These are phyloP conservation scores for Volutella citrinella DNA, from an alignment of 2,329 filamentous ascomycete species.

Conservation along the genomic window DNA sequence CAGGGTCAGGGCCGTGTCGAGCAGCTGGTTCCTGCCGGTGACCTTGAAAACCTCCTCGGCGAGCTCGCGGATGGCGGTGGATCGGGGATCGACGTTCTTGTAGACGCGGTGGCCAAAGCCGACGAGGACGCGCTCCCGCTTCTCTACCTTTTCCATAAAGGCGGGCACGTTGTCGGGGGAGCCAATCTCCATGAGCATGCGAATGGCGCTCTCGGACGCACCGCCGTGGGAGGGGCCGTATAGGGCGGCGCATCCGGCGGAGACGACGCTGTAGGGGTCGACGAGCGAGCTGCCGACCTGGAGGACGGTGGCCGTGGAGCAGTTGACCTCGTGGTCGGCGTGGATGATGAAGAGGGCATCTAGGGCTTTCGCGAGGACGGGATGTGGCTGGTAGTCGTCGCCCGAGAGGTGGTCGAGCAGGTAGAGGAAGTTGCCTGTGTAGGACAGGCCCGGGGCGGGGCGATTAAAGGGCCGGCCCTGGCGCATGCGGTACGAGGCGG, in stretches of 20 bases:
- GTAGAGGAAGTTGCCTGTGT: constrained; percentile 54
- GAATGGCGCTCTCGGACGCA: constrained; percentile 56
- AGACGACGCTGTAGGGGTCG: constrained; percentile 52
- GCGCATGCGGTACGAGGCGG: constrained; percentile 50
- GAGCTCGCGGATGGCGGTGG: constrained; percentile 45
- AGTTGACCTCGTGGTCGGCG: constrained; percentile 58
- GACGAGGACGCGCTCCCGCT: constrained; percentile 48
- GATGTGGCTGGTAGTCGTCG: constrained; percentile 45
- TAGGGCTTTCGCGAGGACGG: constrained; percentile 47
- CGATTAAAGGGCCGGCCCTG: constrained; percentile 50
- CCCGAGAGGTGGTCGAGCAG: constrained; percentile 51
- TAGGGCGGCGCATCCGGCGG: constrained; percentile 49
- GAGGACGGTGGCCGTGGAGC: constrained; percentile 53
- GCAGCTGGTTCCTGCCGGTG: constrained; percentile 48
- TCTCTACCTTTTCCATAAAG: constrained; percentile 49
- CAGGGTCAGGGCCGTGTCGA: constrained; percentile 46
- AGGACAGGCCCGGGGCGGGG: constrained; percentile 44
- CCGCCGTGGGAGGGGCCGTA: constrained; percentile 58
- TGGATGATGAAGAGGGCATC: constrained; percentile 55
- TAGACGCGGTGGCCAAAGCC: constrained; percentile 56
- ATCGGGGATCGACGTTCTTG: constrained; percentile 52
- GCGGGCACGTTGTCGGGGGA: constrained; percentile 47
- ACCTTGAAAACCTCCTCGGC: constrained; percentile 49
- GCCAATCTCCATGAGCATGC: constrained; percentile 51
- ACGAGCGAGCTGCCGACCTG: constrained; percentile 55